Percentiles rank a stretch among this genome's conserved stretches.
Evolutionary conservation across 768 basidiomycete species (phyloP).

Genomic region (Lactarius indigo): DNA sequence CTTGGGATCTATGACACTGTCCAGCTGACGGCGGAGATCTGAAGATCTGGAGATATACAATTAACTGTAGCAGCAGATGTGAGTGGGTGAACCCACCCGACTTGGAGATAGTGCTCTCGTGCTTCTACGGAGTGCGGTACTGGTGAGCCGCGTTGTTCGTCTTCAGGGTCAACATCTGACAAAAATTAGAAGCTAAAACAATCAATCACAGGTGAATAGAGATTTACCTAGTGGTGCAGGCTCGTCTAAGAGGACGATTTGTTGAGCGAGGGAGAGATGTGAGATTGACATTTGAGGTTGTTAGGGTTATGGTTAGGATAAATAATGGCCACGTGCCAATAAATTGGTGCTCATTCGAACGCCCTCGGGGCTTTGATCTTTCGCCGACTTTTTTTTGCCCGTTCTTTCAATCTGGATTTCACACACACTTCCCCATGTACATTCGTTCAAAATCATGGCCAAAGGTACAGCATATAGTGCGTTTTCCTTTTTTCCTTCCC

Average conservation of each 20-base stretch:
- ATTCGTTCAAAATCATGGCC: slow-evolving; percentile 39
- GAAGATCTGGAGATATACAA: slow-evolving; percentile 51
- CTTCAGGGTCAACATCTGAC: slow-evolving; percentile 42
- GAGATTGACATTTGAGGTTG: slow-evolving; percentile 19
- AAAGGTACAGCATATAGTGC: slow-evolving; percentile 33
- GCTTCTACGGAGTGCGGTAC: slow-evolving; percentile 30
- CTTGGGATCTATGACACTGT: slow-evolving; percentile 69
- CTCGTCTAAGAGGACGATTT: slow-evolving; percentile 77
- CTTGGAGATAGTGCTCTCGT: slow-evolving; percentile 80
- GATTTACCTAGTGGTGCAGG: slow-evolving; percentile 62
- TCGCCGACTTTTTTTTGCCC: slow-evolving; percentile 8
- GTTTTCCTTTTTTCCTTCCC: slow-evolving; percentile 33
- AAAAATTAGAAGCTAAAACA: slow-evolving; percentile 12
- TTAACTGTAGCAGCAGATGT: not conserved
- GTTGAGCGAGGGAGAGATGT: slow-evolving; percentile 64
- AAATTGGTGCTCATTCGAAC: slow-evolving; percentile 8
- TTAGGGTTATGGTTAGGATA: slow-evolving; percentile 21
- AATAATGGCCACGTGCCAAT: slow-evolving; percentile 18
- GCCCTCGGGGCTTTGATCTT: slow-evolving; percentile 23
- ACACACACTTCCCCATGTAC: slow-evolving; percentile 41
- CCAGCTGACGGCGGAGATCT: slow-evolving; percentile 58
- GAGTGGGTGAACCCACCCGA: slow-evolving; percentile 54
- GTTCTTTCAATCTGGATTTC: slow-evolving; percentile 42
- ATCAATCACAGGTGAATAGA: not conserved
- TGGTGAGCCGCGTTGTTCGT: slow-evolving; percentile 36